Conservation (phyloP, 2,329 filamentous ascomycete species). For the Colletotrichum falcatum region DNA sequence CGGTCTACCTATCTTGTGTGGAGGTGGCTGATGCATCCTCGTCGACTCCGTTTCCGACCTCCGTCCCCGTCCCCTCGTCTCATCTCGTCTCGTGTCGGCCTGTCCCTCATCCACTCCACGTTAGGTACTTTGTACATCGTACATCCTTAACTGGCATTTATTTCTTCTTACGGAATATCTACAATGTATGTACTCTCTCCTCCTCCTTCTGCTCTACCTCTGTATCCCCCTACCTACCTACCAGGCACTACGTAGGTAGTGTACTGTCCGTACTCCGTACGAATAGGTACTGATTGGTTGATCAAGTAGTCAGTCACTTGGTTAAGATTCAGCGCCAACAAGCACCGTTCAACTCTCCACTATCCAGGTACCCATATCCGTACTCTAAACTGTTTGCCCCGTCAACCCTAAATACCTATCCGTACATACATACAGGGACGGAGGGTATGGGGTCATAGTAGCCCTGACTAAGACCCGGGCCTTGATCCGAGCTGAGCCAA, state of each 20-base stretch:
- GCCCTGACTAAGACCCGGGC: background rate
- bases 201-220: too few relatives aligned
- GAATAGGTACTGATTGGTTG: too few relatives aligned
- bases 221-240: too few relatives aligned
- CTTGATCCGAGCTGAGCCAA: background rate
- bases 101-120: background rate
- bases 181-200: too few relatives aligned
- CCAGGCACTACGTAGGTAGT: too few relatives aligned
- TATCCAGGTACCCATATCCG: background rate
- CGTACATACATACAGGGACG: too few relatives aligned
- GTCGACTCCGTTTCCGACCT: background rate
- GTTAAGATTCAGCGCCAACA: background rate
- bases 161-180: too few relatives aligned
- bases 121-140: too few relatives aligned
- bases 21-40: constrained; percentile 1
- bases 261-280: too few relatives aligned
- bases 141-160: too few relatives aligned
- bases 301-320: background rate
- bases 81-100: background rate
- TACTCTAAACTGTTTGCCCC: background rate
- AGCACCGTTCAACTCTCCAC: background rate
- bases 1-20: constrained; percentile 4
- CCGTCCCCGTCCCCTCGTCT: background rate
- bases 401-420: too few relatives aligned
- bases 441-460: too few relatives aligned